Conservation (phyloP, 768 basidiomycete genomes). For the Naematelia encephala region DNA sequence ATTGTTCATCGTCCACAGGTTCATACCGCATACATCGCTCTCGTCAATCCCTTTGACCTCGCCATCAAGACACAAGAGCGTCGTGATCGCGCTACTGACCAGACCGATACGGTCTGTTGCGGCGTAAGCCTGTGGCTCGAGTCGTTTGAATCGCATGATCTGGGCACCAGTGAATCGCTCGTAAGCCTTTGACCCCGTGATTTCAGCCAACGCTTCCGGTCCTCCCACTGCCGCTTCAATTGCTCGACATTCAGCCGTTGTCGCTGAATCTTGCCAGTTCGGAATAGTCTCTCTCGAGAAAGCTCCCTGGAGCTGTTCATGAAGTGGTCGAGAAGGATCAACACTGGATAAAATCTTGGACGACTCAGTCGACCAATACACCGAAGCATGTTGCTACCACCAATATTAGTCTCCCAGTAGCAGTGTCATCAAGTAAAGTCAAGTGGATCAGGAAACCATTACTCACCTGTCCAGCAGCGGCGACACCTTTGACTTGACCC, state of each 20-base stretch:
- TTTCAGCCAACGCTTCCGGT: conserved; percentile 65
- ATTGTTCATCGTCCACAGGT: conserved; percentile 72
- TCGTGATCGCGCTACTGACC: conserved; percentile 77
- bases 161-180: conserved; percentile 86
- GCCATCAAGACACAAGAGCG: conserved; percentile 67
- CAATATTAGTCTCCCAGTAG: neutral
- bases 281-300: conserved; percentile 69
- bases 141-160: conserved; percentile 63
- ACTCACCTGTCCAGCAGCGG: conserved; percentile 38
- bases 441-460: neutral
- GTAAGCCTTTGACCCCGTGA: conserved; percentile 78
- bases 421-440: too few species aligned
- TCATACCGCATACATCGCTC: conserved; percentile 89
- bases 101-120: conserved; percentile 68
- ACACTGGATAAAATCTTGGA: conserved; percentile 58
- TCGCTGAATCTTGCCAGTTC: conserved; percentile 91
- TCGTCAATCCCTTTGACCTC: conserved; percentile 74
- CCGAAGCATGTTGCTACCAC: conserved; percentile 66
- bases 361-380: conserved; percentile 69
- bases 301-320: conserved; percentile 63
- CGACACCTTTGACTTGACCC: conserved; percentile 24
- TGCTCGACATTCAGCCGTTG: conserved; percentile 66
- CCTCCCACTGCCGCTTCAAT: conserved; percentile 69
- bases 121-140: conserved; percentile 52
- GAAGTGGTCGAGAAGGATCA: conserved; percentile 57